Conservation (phyloP, 1,139 yeast species). For the Taphrina deformans region DNA sequence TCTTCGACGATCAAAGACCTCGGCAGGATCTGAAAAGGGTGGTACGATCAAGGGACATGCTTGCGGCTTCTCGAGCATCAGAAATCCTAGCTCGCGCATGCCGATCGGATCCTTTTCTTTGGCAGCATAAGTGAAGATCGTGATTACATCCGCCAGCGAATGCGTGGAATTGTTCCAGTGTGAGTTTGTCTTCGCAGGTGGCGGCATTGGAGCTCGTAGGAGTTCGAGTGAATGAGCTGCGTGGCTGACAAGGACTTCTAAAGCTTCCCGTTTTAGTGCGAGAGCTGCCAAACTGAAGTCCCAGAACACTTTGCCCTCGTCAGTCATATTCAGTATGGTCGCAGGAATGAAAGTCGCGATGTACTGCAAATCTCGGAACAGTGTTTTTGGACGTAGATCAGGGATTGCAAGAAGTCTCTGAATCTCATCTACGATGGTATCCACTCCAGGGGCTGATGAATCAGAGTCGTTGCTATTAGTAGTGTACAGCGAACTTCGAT, state of each 20-base stretch:
- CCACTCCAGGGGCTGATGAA: slow-evolving; percentile 6
- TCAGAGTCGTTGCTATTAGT: not conserved
- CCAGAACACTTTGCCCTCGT: slow-evolving; percentile 33
- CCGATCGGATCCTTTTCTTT: slow-evolving; percentile 14
- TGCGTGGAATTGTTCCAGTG: not conserved
- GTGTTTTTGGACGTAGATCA: slow-evolving; percentile 21
- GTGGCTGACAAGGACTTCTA: slow-evolving; percentile 1
- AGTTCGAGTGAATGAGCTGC: not conserved
- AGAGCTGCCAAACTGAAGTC: slow-evolving; percentile 26
- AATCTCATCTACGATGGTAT: slow-evolving; percentile 27
- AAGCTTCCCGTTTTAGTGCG: slow-evolving; percentile 16
- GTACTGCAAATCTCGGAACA: slow-evolving; percentile 28
- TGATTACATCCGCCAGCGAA: slow-evolving; percentile 1
- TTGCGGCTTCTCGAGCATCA: not conserved
- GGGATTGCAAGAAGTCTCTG: slow-evolving; percentile 7
- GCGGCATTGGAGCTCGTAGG: not conserved
- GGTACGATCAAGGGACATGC: not conserved
- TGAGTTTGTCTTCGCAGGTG: not conserved
- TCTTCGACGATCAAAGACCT: not conserved
- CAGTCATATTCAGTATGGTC: slow-evolving; percentile 28
- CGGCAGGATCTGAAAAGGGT: slow-evolving; percentile 20
- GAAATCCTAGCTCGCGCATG: slow-evolving; percentile 21
- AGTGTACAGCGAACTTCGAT: not conserved
- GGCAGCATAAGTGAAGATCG: slow-evolving; percentile 13
- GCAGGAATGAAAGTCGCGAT: slow-evolving; percentile 26